A percentile compares a stretch with the other conserved stretches of the same genome.
Evolutionary conservation across 2,329 filamentous ascomycete genomes (phyloP).

Genomic region (Salinomyces thailandicus): DNA sequence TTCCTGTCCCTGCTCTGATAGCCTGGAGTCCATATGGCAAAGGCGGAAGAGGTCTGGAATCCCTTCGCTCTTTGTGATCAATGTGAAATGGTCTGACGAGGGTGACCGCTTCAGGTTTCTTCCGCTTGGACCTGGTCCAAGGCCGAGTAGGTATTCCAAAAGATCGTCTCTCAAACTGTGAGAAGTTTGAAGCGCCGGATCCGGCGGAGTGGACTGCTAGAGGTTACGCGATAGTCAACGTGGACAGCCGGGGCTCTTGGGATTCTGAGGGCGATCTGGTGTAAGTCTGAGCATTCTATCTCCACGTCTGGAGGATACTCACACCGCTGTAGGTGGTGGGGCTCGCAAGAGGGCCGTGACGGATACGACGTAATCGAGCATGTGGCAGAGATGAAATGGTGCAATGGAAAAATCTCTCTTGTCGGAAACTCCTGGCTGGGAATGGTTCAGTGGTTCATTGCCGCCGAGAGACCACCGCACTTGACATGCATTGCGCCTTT

Average conservation of each 20-base stretch:
- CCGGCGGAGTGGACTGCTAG: conserved; percentile 27
- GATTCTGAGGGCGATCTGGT: conserved; percentile 28
- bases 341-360: conserved; percentile 36
- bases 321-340: conserved; percentile 27
- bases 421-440: conserved; percentile 37
- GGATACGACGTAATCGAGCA: conserved; percentile 37
- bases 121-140: background rate
- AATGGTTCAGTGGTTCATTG: conserved; percentile 33
- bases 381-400: conserved; percentile 34
- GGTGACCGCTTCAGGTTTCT: background rate
- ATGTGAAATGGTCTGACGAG: background rate
- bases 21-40: conserved; percentile 3
- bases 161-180: conserved; percentile 15
- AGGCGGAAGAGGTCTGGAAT: background rate
- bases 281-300: too few relatives aligned
- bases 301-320: background rate
- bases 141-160: conserved; percentile 1
- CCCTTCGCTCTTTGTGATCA: background rate
- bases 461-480: conserved; percentile 32
- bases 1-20: conserved; percentile 31
- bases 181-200: conserved; percentile 37
- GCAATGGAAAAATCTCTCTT: conserved; percentile 35
- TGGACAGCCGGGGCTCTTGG: conserved; percentile 24
- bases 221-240: conserved; percentile 27
- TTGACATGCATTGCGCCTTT: conserved; percentile 37